phyloP scores from a whole-genome alignment of 2,329 filamentous ascomycete species.

The Chrysoporthe cubensis region DNA sequence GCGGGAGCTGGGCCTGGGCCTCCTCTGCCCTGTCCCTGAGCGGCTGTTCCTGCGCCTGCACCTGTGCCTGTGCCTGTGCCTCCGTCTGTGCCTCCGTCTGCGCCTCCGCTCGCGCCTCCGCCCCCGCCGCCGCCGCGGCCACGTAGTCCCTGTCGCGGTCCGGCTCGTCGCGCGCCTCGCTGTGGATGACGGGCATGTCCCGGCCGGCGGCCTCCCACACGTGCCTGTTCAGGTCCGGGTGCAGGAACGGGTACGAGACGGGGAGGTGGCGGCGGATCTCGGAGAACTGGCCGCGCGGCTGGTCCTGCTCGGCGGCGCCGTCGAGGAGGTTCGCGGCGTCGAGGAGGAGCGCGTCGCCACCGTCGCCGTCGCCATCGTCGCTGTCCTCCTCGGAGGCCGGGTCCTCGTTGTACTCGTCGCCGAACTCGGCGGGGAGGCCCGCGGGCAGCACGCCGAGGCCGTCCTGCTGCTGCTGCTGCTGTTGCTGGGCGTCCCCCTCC shows the following conservation, averaged over 20 bases:
- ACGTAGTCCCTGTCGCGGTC: constrained; percentile 37
- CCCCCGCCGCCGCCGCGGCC: constrained; percentile 20
- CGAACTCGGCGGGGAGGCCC: constrained; percentile 21
- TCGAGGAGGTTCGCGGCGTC: constrained; percentile 29
- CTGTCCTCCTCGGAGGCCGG: constrained; percentile 29
- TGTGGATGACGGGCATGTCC: constrained; percentile 25
- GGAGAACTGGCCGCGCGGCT: constrained; percentile 36
- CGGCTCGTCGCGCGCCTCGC: constrained; percentile 32
- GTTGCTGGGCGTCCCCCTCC: background rate
- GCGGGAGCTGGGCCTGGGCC: constrained; percentile 35
- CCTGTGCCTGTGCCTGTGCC: constrained; percentile 8
- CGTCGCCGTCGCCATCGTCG: constrained; percentile 31
- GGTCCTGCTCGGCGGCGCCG: constrained; percentile 6
- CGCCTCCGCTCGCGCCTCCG: constrained; percentile 33
- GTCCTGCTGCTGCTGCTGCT: background rate
- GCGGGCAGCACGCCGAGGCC: constrained; percentile 24
- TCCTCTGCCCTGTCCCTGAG: constrained; percentile 34
- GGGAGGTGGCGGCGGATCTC: constrained; percentile 41
- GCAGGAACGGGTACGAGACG: constrained; percentile 41
- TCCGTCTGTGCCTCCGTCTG: background rate
- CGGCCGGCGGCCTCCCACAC: constrained; percentile 47
- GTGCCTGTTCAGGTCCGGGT: constrained; percentile 49
- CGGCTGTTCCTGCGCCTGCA: constrained; percentile 33
- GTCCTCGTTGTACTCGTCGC: constrained; percentile 34
- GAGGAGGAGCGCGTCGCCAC: constrained; percentile 29